phyloP scores from a whole-genome alignment of 2,329 filamentous ascomycete species.

The Diaporthe helianthi region DNA sequence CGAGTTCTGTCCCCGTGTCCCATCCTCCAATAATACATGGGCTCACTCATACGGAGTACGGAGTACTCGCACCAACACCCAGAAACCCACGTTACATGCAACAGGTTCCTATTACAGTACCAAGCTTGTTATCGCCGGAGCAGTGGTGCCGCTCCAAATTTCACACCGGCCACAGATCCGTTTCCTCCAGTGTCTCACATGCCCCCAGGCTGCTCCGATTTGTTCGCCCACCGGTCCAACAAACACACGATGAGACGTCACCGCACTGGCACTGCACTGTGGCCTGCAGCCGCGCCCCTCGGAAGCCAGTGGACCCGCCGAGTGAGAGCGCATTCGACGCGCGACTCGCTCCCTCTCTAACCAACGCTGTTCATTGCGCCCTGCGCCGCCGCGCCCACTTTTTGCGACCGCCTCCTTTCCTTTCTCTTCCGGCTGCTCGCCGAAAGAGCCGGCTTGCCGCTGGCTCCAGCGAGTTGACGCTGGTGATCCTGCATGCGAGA shows the following conservation, averaged over 20 bases:
- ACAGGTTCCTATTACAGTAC: constrained; percentile 6
- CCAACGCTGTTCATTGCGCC: constrained; percentile 21
- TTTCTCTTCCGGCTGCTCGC: constrained; percentile 16
- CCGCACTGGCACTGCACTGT: constrained; percentile 26
- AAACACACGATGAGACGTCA: constrained; percentile 20
- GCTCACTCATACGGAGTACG: background rate
- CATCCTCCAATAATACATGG: background rate
- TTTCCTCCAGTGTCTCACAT: constrained; percentile 25
- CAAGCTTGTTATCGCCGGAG: constrained; percentile 20
- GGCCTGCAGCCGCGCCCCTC: constrained; percentile 12
- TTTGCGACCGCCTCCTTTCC: constrained; percentile 25
- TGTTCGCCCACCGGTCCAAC: constrained; percentile 15
- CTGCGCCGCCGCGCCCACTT: constrained; percentile 22
- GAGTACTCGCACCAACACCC: constrained; percentile 2
- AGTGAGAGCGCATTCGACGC: constrained; percentile 13
- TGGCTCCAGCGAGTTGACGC: background rate
- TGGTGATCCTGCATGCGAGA: background rate
- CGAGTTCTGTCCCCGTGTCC: background rate
- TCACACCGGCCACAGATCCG: constrained; percentile 25
- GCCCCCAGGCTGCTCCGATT: constrained; percentile 17
- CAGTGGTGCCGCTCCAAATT: constrained; percentile 19
- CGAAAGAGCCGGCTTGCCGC: constrained; percentile 19
- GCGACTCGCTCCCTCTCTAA: constrained; percentile 17
- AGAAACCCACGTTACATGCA: no score
- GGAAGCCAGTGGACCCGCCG: constrained; percentile 22